Base-by-base conservation (phyloP, 805 yeast genomes). In the Candida chauliodis region DNA sequence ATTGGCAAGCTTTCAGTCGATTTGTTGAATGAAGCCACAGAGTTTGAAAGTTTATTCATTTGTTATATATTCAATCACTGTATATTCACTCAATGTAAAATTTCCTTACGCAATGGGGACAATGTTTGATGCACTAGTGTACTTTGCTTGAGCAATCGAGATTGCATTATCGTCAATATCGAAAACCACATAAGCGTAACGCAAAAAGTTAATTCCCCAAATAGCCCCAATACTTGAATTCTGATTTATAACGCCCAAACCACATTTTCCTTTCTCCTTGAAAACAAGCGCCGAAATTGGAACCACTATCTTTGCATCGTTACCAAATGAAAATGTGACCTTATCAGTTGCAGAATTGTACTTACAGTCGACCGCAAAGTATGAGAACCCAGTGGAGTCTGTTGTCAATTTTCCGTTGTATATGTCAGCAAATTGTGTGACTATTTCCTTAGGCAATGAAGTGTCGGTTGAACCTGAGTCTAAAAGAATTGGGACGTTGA, bases 151-250 rank as follows among this genome's bases (percentile, higher is more conserved):
- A 8, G 66, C 84, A 52, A 83, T 46, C 2, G 84, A 77, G 25
- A 83, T 62, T 49, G 74, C 68, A 31, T 58, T 58, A 50, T 72
- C 72, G 21, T 78, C 85, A 36, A 80, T 58, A 55, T 84, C 83
- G 56, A 73, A 80, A 13, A 80, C 85, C 18, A 78, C 69, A 55
- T 81, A 83, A 2, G 81, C 80, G 40, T 75, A 69, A 37, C 85
- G 67, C 45, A 84, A 59, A 52, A 84, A 75, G 32, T 74, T 71
- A 52, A 81, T 88, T 8, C 91, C 93, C 21, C 84, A 61, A 18
- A 37, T 37, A n/a, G n/a, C n/a, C n/a, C n/a, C n/a, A 7, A 21
- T 21, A 8, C 9, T 7, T 8, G 7, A 7, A 21, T 21, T 10
- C 10, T 10, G 9, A 21, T 8, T 10, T 7, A 10, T 21, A 10